Evolutionary conservation across 139 green algal genomes (phyloP).

Genomic region (Nannochloris sp.): DNA sequence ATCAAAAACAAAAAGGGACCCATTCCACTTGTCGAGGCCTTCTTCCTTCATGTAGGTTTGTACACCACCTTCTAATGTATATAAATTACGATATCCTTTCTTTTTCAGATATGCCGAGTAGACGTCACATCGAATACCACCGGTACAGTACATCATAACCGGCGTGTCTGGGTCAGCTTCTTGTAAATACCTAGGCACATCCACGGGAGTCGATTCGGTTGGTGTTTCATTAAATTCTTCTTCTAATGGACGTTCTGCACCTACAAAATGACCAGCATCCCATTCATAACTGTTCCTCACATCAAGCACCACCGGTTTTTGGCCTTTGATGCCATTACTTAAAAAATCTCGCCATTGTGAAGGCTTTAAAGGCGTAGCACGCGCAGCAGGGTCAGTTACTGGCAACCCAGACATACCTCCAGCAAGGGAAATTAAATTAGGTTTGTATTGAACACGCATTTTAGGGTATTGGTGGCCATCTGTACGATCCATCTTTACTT

Average conservation of each 20-base stretch:
- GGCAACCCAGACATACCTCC: conserved; percentile 65
- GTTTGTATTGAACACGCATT: conserved; percentile 73
- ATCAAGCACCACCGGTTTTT: conserved; percentile 78
- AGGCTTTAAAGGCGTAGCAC: conserved; percentile 55
- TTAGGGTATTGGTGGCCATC: conserved; percentile 69
- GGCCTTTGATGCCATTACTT: neutral
- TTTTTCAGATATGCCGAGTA: conserved; percentile 85
- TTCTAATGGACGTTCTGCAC: conserved; percentile 62
- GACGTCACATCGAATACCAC: conserved; percentile 97
- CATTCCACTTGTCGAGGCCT: conserved; percentile 71
- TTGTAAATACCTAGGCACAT: conserved; percentile 50
- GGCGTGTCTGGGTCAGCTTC: conserved; percentile 49
- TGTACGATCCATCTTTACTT: conserved; percentile 13
- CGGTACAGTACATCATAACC: conserved; percentile 99
- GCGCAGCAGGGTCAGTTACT: conserved; percentile 47
- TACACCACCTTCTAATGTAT: conserved; percentile 90
- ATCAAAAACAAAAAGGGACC: conserved; percentile 96
- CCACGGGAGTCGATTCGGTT: conserved; percentile 24
- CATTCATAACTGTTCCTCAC: conserved; percentile 97
- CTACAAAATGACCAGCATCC: conserved; percentile 95
- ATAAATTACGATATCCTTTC: conserved; percentile 86
- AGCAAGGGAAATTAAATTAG: conserved; percentile 74
- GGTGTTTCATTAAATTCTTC: conserved; percentile 89
- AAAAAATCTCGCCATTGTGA: conserved; percentile 65
- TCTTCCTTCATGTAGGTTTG: conserved; percentile 64